Evolutionary conservation across 1,139 yeast species (phyloP), one percentile per base, ranked within the genome.

Genomic region (Lodderomyces elongisporus): DNA sequence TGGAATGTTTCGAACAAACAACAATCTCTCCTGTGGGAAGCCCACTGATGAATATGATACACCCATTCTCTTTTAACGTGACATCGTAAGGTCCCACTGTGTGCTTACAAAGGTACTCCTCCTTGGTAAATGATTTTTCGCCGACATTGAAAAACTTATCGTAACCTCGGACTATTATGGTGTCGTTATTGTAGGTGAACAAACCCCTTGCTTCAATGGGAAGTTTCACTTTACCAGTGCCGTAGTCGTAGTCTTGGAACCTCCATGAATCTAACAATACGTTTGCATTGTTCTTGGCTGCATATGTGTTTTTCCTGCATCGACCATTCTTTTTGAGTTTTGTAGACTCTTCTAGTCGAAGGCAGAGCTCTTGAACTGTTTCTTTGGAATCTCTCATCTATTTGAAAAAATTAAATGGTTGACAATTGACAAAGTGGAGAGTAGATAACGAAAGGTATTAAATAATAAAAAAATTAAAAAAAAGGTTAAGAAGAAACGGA

Each of bases 41-140:
- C 0, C 93, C 96, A 2, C 95, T 70, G 12, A 91, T 70, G 41
- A 93, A 77, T 2, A 85, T 79, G 40, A 93, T 88, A 51, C 97
- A 91, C 0, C 99, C 99, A 51, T 91, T 93, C 39, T 93, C 95
- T 53, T 91, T 91, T 26, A 82, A 66, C 0, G 96, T 79, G 4
- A 88, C 72, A 14, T 74, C 77, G 53, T 83, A 91, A 0, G 96
- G 96, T 0, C 96, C 96, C 1, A 27, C 21, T 0, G 94, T 81
- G 15, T 66, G 50, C 1, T 47, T 37, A 24, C 54, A 48, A 17
- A 89, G 55, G 44, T 52, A 50, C 0, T 58, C 61, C 64, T 77
- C 67, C 35, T 62, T 68, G 0, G 95, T 82, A 3, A 47, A 47
- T 0, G 61, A 47, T 1, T 73, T 68, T 51, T 93, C 98, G 38